These are phyloP conservation scores for Solanum phureja DNA, from an alignment of 257 asterid species.

Conservation along the genomic window DNA sequence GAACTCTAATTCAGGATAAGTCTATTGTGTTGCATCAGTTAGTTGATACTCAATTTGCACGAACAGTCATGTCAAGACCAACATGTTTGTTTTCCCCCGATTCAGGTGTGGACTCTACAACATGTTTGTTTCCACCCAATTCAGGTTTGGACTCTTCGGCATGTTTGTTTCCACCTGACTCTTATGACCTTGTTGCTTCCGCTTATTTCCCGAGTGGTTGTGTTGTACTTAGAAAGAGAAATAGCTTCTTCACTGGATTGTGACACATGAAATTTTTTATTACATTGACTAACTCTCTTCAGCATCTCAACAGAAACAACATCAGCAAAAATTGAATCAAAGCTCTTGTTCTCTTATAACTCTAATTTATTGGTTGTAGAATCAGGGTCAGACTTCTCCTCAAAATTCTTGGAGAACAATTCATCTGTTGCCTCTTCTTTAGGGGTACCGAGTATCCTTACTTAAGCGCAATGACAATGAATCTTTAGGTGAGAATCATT, in stretches of 20 bases:
- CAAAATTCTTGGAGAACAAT: no score
- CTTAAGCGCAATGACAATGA: no score
- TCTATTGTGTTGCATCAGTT: not conserved
- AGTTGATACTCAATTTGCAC: slow-evolving; percentile 34
- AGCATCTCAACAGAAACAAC: slow-evolving; percentile 8
- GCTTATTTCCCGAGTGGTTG: slow-evolving; percentile 10
- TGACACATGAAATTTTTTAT: not conserved
- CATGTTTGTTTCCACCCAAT: not conserved
- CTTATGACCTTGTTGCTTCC: slow-evolving; percentile 19
- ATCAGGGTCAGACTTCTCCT: no score
- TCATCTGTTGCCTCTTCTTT: no score
- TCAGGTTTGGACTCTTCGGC: not conserved
- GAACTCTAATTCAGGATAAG: not conserved
- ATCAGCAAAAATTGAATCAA: no score
- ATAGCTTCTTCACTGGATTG: slow-evolving; percentile 10
- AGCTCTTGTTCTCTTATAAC: no score
- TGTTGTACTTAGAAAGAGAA: slow-evolving; percentile 1
- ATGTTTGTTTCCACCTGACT: not conserved
- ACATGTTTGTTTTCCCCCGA: slow-evolving; percentile 26
- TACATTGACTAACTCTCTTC: slow-evolving; percentile 1
- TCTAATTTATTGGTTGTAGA: no score
- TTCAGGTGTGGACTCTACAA: not conserved
- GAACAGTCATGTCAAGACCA: slow-evolving; percentile 43
- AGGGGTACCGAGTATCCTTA: no score
- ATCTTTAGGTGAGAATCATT: no score